Evolutionary conservation across 805 yeast genomes (phyloP), one percentile per base, ranked within the genome.

Genomic region (Kodamaea hsintzibuensis): DNA sequence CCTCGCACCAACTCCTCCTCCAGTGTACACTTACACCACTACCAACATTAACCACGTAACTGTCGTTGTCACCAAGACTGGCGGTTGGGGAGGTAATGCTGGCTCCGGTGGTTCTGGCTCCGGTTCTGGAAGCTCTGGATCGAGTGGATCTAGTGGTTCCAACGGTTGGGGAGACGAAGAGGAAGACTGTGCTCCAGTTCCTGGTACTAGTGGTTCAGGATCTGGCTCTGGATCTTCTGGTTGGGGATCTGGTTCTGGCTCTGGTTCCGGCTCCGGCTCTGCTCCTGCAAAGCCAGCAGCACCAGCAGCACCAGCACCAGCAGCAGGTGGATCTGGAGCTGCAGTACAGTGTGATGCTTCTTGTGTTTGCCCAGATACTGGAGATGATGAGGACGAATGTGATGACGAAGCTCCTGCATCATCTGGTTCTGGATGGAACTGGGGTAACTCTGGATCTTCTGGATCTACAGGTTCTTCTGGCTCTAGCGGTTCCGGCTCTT

Each of bases 341-440:
- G 40, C 30, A 35, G 56, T 55, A 44, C 54, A 55, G 25, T 57
- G 58, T 52, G 57, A 56, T 25, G 33, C 59, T 25, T 30, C 50
- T 45, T 54, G 58, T 49, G 37, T 52, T 33, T 57, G 60, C 45
- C 47, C 44, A 16, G 60, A 52, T 17, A 53, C 52, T 40, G 60
- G 50, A 13, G 54, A 49, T 7, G 56, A 51, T 17, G 57, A 50
- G 39, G 59, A 58, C 18, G 60, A 58, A 18, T 62, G 55, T 43
- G 54, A 54, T 16, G 57, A 53, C 30, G 55, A 53, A 22, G 25
- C 25, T 22, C 25, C 22, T n/a, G n/a, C n/a, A 60, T 22, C 25
- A n/a, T n/a, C 57, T 25, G 17, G 43, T 30, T 30, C 35, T 30
- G 35, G 35, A 30, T 30, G 35, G 35, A 30, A 8, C 16, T 13